Evolutionary conservation across 2,329 filamentous ascomycete genomes (phyloP).

Genomic region (Stagonosporopsis cucurbitacearum): DNA sequence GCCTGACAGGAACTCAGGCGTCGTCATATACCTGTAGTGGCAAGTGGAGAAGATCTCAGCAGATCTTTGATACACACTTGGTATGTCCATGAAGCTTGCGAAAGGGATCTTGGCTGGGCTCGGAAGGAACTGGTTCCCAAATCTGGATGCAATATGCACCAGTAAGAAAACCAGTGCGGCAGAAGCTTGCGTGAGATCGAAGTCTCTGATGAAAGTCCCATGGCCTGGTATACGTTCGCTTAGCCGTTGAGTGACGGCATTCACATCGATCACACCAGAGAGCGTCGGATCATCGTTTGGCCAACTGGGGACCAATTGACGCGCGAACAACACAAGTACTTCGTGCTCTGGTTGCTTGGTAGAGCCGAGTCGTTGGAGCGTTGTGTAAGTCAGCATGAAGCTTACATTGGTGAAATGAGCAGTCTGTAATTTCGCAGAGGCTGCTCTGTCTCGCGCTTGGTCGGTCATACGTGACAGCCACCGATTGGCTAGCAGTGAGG

Average conservation of each 20-base stretch:
- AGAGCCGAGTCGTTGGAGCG: slow-evolving; percentile 17
- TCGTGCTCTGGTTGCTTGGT: not conserved
- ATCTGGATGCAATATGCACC: slow-evolving; percentile 9
- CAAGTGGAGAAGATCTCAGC: slow-evolving; percentile 20
- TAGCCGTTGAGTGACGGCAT: slow-evolving; percentile 1
- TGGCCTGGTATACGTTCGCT: slow-evolving; percentile 17
- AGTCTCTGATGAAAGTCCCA: slow-evolving; percentile 1
- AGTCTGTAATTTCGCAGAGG: slow-evolving; percentile 7
- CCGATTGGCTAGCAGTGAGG: not conserved
- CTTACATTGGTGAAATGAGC: slow-evolving; percentile 22
- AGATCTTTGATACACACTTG: slow-evolving; percentile 10
- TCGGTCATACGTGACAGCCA: not conserved
- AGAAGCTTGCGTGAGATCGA: slow-evolving; percentile 18
- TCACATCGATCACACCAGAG: not conserved
- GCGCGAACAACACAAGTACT: slow-evolving; percentile 1
- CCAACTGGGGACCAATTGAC: slow-evolving; percentile 1
- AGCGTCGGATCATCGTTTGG: not conserved
- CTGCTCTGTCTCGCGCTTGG: slow-evolving; percentile 1
- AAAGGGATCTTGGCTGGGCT: slow-evolving; percentile 23
- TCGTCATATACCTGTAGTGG: slow-evolving; percentile 27
- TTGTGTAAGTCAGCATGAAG: slow-evolving; percentile 25
- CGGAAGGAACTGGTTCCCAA: slow-evolving; percentile 12
- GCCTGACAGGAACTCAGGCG: slow-evolving; percentile 22
- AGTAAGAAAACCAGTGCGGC: slow-evolving; percentile 14
- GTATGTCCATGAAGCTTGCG: slow-evolving; percentile 23